Evolutionary conservation across 73 alveolate species (phyloP).

Genomic region (Paraurostyla sp.): DNA sequence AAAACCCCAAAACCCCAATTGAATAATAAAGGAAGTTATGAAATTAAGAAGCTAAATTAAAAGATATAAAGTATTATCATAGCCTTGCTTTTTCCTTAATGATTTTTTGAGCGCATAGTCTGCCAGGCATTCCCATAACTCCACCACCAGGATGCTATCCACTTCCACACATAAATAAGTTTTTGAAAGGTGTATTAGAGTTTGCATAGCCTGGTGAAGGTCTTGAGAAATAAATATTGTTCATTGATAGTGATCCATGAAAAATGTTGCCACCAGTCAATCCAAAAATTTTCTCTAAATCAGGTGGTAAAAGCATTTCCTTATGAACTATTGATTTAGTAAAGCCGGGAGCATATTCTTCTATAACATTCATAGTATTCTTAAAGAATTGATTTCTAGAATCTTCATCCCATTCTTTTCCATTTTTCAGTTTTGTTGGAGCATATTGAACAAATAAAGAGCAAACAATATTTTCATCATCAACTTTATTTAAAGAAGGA

Average conservation of each 20-base stretch:
- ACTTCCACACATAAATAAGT: conserved; percentile 78
- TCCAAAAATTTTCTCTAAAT: conserved; percentile 72
- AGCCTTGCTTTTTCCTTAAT: not conserved
- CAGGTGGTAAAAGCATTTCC: conserved; percentile 79
- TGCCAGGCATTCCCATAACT: conserved; percentile 88
- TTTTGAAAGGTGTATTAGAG: conserved; percentile 75
- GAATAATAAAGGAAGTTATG: not conserved
- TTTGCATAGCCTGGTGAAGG: conserved; percentile 78
- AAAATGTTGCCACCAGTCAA: conserved; percentile 87
- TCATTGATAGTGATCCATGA: conserved; percentile 82
- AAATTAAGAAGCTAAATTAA: too few relatives aligned
- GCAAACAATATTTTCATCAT: conserved; percentile 74
- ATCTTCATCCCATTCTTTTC: conserved; percentile 71
- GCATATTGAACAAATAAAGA: conserved; percentile 78
- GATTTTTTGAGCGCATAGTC: conserved; percentile 68
- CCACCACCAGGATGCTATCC: conserved; percentile 90
- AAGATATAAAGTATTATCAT: not conserved
- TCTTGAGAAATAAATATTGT: conserved; percentile 71
- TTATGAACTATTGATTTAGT: conserved; percentile 63
- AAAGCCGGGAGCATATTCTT: conserved; percentile 83
- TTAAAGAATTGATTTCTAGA: conserved; percentile 56
- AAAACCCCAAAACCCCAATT: too few relatives aligned
- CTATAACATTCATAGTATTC: conserved; percentile 65
- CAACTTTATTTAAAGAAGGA: conserved; percentile 69
- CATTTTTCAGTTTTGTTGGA: conserved; percentile 70